Percentiles rank a stretch among this genome's conserved stretches.
Conservation (phyloP, 805 yeast genomes). For the Candida orba region DNA sequence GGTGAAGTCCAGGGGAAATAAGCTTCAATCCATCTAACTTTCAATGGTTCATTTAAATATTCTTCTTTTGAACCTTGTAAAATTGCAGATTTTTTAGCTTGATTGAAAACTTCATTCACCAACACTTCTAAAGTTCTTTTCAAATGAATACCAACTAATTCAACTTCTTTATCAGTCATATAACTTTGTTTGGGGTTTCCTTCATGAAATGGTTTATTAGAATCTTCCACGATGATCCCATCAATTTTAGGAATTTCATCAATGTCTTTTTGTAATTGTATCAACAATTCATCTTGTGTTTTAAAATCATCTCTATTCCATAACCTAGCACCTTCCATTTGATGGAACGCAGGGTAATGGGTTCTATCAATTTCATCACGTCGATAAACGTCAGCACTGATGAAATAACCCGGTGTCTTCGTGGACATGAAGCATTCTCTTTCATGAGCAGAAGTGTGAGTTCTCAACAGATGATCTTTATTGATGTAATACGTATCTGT, state of each 20-base stretch:
- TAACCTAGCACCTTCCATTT: conserved; percentile 90
- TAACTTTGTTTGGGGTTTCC: conserved; percentile 75
- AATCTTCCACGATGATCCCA: conserved; percentile 72
- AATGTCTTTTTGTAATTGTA: conserved; percentile 49
- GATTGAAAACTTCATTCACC: conserved; percentile 75
- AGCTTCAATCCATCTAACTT: conserved; percentile 90
- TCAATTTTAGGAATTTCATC: conserved; percentile 57
- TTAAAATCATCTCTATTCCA: conserved; percentile 53
- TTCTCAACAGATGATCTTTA: conserved; percentile 62
- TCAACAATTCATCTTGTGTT: conserved; percentile 28
- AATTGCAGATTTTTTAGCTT: conserved; percentile 56
- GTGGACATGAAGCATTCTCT: conserved; percentile 61
- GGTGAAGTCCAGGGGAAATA: conserved; percentile 99
- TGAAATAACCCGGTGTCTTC: conserved; percentile 78
- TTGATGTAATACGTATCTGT: conserved; percentile 92
- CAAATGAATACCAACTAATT: conserved; percentile 65
- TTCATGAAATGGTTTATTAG: conserved; percentile 42
- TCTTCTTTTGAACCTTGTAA: conserved; percentile 50
- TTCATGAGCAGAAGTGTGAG: conserved; percentile 98
- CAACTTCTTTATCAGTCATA: conserved; percentile 65
- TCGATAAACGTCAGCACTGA: conserved; percentile 93
- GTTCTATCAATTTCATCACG: conserved; percentile 93
- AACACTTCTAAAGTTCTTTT: conserved; percentile 80
- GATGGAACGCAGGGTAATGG: conserved; percentile 96
- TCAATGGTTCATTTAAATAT: conserved; percentile 65